Percentiles rank a stretch among this genome's conserved stretches.
Evolutionary conservation across 1,284 basidiomycete genomes (phyloP).

Genomic region (Coniferiporia weirii): DNA sequence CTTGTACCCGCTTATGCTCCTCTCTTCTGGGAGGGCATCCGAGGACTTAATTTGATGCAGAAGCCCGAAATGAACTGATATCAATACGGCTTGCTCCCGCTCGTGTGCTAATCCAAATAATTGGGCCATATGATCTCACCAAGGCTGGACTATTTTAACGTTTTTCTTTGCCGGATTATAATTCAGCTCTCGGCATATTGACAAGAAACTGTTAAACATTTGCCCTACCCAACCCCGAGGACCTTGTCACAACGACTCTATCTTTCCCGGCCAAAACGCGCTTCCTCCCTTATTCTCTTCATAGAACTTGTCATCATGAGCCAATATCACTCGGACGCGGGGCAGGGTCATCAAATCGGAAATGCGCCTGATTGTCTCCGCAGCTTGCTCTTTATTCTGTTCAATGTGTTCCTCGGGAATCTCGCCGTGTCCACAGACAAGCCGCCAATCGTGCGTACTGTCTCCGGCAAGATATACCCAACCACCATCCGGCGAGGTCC

Average conservation of each 20-base stretch:
- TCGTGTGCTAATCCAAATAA: too few species aligned
- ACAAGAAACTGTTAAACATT: neutral
- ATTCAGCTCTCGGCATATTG: too few species aligned
- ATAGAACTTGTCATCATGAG: constrained; percentile 52
- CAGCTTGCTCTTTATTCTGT: constrained; percentile 36
- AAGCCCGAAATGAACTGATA: too few species aligned
- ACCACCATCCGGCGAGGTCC: constrained; percentile 48
- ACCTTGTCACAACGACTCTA: neutral
- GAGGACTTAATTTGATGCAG: too few species aligned
- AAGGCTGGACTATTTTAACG: too few species aligned
- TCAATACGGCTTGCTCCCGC: too few species aligned
- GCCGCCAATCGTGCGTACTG: constrained; percentile 48
- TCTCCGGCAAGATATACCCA: constrained; percentile 58
- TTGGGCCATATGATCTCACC: too few species aligned
- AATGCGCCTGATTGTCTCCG: constrained; percentile 39
- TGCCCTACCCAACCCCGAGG: neutral
- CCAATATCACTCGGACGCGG: constrained; percentile 42
- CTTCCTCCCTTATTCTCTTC: constrained; percentile 35
- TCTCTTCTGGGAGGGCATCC: too few species aligned
- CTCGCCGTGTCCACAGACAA: constrained; percentile 41
- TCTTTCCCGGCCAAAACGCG: constrained; percentile 39
- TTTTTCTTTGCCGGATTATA: too few species aligned
- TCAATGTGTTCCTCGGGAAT: constrained; percentile 42
- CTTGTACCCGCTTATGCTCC: too few species aligned
- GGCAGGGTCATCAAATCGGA: constrained; percentile 33